These are phyloP conservation scores for Raffaelea albimanens DNA, from an alignment of 2,329 filamentous ascomycete genomes.

Conservation along the genomic window DNA sequence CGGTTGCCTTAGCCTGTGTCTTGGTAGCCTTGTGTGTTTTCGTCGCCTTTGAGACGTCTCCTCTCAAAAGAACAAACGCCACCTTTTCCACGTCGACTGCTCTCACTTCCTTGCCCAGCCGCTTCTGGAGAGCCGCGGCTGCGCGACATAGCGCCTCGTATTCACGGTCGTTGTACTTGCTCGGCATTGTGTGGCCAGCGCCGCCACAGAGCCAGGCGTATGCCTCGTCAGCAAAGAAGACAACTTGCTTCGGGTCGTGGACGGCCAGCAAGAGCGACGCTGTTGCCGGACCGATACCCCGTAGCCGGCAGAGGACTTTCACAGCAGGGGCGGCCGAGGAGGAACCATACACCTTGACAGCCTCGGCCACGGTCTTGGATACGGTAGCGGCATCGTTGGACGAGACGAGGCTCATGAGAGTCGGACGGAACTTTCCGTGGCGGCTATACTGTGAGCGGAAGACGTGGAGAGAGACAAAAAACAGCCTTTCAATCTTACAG, in stretches of 20 bases:
- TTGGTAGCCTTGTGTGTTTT: not conserved
- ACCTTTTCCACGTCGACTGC: slow-evolving; percentile 61
- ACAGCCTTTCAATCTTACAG: slow-evolving; percentile 36
- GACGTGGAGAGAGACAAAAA: not conserved
- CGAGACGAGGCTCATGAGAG: slow-evolving; percentile 48
- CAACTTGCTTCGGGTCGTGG: slow-evolving; percentile 45
- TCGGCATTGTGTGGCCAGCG: slow-evolving; percentile 34
- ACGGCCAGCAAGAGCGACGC: slow-evolving; percentile 65
- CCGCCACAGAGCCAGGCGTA: slow-evolving; percentile 60
- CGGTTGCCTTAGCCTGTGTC: not conserved
- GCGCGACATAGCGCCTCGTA: slow-evolving; percentile 46
- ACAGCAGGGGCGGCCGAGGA: slow-evolving; percentile 32
- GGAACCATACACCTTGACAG: slow-evolving; percentile 24
- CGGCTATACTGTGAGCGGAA: slow-evolving; percentile 18
- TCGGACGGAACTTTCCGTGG: slow-evolving; percentile 54
- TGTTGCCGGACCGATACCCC: slow-evolving; percentile 70
- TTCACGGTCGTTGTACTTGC: slow-evolving; percentile 64
- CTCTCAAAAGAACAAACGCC: slow-evolving; percentile 54
- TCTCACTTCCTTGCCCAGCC: slow-evolving; percentile 37
- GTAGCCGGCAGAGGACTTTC: slow-evolving; percentile 48
- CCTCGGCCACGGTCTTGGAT: slow-evolving; percentile 38
- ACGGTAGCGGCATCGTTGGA: slow-evolving; percentile 47
- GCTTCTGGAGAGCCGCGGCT: slow-evolving; percentile 31
- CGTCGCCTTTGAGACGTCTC: not conserved
- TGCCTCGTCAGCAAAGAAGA: slow-evolving; percentile 76